Conservation (phyloP, 768 basidiomycete species). For the Mycena latifolia region DNA sequence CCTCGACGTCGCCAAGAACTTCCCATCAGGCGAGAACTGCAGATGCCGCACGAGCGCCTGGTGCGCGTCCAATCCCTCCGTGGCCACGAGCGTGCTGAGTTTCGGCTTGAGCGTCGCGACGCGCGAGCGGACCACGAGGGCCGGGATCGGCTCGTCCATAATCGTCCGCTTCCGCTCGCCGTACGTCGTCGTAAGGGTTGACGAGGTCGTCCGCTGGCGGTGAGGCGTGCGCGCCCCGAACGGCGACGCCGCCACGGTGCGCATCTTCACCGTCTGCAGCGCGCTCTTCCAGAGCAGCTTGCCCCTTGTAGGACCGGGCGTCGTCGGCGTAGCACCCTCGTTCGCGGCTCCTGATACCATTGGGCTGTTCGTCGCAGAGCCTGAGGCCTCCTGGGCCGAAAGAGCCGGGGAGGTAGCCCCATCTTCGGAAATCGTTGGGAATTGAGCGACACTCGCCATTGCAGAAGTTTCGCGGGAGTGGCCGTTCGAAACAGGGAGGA, state of each 20-base stretch:
- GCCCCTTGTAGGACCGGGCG: slow-evolving; percentile 43
- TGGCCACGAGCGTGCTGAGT: slow-evolving; percentile 64
- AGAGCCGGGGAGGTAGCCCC: not conserved
- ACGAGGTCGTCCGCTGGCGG: slow-evolving; percentile 53
- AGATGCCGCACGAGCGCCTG: slow-evolving; percentile 77
- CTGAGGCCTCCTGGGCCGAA: not conserved
- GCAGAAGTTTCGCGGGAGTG: slow-evolving; percentile 28
- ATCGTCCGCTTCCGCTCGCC: slow-evolving; percentile 43
- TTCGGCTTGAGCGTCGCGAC: slow-evolving; percentile 67
- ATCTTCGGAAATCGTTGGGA: slow-evolving; percentile 21
- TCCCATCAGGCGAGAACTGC: slow-evolving; percentile 84
- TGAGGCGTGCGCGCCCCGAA: slow-evolving; percentile 40
- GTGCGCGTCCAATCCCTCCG: slow-evolving; percentile 74
- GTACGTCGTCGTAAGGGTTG: slow-evolving; percentile 37
- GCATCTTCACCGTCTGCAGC: slow-evolving; percentile 57
- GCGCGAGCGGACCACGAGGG: slow-evolving; percentile 60
- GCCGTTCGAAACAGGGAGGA: slow-evolving; percentile 39
- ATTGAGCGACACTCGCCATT: slow-evolving; percentile 40
- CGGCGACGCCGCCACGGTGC: slow-evolving; percentile 42
- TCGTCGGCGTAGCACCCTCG: slow-evolving; percentile 1
- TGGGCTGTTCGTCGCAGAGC: slow-evolving; percentile 27
- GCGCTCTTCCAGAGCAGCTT: slow-evolving; percentile 61
- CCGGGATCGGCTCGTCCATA: slow-evolving; percentile 49
- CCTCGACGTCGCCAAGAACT: slow-evolving; percentile 80
- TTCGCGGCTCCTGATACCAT: no score